Evolutionary conservation across 2,329 filamentous ascomycete genomes (phyloP).

Genomic region (Elsinoe necatrix): DNA sequence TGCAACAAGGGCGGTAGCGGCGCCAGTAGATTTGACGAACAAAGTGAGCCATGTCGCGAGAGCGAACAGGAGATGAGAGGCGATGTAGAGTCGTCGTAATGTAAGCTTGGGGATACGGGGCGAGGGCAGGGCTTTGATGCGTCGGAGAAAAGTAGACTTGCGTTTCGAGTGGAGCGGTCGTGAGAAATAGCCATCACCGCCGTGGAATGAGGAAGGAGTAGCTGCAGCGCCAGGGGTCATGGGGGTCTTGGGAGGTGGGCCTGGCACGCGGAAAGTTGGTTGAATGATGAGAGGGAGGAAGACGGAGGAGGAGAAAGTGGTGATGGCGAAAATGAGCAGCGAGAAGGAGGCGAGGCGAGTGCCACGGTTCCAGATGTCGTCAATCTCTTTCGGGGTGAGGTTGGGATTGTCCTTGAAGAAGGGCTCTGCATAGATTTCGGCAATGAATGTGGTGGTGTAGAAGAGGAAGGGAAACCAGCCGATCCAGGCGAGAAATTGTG

Average conservation of each 20-base stretch:
- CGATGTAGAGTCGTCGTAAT: slow-evolving; percentile 77
- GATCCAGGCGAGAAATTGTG: slow-evolving; percentile 69
- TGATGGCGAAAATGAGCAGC: slow-evolving; percentile 77
- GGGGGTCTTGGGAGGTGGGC: slow-evolving; percentile 30
- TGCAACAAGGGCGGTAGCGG: slow-evolving; percentile 68
- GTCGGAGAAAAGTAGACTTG: slow-evolving; percentile 22
- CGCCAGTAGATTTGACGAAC: slow-evolving; percentile 61
- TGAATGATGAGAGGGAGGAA: slow-evolving; percentile 78
- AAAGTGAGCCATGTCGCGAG: slow-evolving; percentile 75
- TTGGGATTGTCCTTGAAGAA: slow-evolving; percentile 68
- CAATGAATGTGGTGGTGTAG: slow-evolving; percentile 90
- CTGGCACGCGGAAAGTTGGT: slow-evolving; percentile 57
- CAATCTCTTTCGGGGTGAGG: slow-evolving; percentile 66
- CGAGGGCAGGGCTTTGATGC: slow-evolving; percentile 15
- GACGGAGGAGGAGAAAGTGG: slow-evolving; percentile 73
- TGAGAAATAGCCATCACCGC: slow-evolving; percentile 23
- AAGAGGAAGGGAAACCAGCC: slow-evolving; percentile 85
- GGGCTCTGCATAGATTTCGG: slow-evolving; percentile 83
- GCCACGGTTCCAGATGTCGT: slow-evolving; percentile 71
- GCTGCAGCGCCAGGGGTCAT: slow-evolving; percentile 31
- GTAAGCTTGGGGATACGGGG: slow-evolving; percentile 76
- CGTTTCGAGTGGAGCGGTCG: slow-evolving; percentile 19
- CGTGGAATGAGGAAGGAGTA: slow-evolving; percentile 25
- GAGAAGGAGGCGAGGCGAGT: slow-evolving; percentile 85
- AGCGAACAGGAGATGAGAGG: slow-evolving; percentile 77